A percentile compares a stretch with the other conserved stretches of the same genome.
These are phyloP conservation scores for Gossypium raimondii DNA, from an alignment of 345 rosid species.

Conservation along the genomic window DNA sequence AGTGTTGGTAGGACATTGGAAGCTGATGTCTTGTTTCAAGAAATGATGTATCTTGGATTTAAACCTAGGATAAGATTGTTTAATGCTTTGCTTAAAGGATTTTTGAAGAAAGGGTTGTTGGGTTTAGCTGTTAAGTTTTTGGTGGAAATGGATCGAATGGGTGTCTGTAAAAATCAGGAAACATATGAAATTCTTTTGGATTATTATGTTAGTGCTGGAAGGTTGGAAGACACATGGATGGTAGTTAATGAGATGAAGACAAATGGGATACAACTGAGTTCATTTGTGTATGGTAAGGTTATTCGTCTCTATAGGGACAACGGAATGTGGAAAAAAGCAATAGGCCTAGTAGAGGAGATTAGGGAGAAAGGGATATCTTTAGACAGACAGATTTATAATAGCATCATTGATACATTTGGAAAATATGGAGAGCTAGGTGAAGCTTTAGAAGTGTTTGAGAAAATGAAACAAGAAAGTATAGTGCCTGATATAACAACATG, in stretches of 20 bases:
- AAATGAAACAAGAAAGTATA: slow-evolving; percentile 42
- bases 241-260: slow-evolving; percentile 51
- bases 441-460: slow-evolving; percentile 44
- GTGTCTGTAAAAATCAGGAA: slow-evolving; percentile 36
- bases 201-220: slow-evolving; percentile 55
- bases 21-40: slow-evolving; percentile 58
- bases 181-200: slow-evolving; percentile 47
- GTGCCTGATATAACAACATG: slow-evolving; percentile 54
- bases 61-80: slow-evolving; percentile 31
- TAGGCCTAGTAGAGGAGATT: slow-evolving; percentile 53
- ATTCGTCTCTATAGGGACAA: slow-evolving; percentile 64
- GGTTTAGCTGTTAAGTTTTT: slow-evolving; percentile 39
- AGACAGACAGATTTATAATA: slow-evolving; percentile 54
- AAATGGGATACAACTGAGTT: slow-evolving; percentile 33
- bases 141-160: slow-evolving; percentile 31
- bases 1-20: slow-evolving; percentile 52
- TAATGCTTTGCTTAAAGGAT: slow-evolving; percentile 50
- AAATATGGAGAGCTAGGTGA: slow-evolving; percentile 55
- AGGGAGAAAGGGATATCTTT: slow-evolving; percentile 38
- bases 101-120: slow-evolving; percentile 53
- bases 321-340: slow-evolving; percentile 79
- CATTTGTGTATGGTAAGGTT: slow-evolving; percentile 49
- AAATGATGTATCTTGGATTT: slow-evolving; percentile 35
- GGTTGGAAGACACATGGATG: slow-evolving; percentile 58
- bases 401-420: slow-evolving; percentile 57